These are phyloP conservation scores for Whalleya microplaca DNA, from an alignment of 2,329 filamentous ascomycete genomes.

Conservation along the genomic window DNA sequence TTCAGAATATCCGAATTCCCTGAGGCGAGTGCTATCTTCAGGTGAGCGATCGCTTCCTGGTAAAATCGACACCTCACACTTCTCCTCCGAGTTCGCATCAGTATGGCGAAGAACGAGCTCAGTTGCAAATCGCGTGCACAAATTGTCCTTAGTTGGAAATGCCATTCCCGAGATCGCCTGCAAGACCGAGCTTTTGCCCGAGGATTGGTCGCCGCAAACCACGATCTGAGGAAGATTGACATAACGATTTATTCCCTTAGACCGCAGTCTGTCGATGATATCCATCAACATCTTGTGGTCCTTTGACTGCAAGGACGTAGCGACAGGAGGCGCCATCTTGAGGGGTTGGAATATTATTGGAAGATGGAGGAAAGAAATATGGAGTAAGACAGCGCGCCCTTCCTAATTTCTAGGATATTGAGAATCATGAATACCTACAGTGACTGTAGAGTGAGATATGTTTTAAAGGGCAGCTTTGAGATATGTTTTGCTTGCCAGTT, in stretches of 20 bases:
- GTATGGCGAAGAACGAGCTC: slow-evolving; percentile 59
- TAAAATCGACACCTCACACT: slow-evolving; percentile 40
- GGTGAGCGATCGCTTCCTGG: slow-evolving; percentile 35
- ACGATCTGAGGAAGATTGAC: slow-evolving; percentile 51
- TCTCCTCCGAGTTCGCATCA: slow-evolving; percentile 20
- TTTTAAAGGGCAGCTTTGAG: not conserved
- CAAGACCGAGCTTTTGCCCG: slow-evolving; percentile 66
- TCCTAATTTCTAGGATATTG: not conserved
- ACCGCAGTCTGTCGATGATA: slow-evolving; percentile 42
- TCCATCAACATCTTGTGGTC: slow-evolving; percentile 37
- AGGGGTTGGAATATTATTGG: not conserved
- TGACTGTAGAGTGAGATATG: too few relatives aligned
- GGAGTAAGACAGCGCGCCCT: not conserved
- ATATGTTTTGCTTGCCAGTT: not conserved
- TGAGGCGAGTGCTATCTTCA: slow-evolving; percentile 28
- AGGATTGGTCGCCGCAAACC: slow-evolving; percentile 62
- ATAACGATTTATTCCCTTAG: slow-evolving; percentile 38
- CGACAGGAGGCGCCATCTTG: slow-evolving; percentile 3
- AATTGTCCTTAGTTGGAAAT: slow-evolving; percentile 59
- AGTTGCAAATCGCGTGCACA: slow-evolving; percentile 66
- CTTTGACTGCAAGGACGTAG: slow-evolving; percentile 21
- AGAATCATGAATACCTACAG: too few relatives aligned
- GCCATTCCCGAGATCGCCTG: slow-evolving; percentile 64
- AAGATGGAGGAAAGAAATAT: not conserved
- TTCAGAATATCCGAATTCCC: slow-evolving; percentile 18